Base-by-base conservation (phyloP, 345 rosid species). In the Acer campestre region DNA sequence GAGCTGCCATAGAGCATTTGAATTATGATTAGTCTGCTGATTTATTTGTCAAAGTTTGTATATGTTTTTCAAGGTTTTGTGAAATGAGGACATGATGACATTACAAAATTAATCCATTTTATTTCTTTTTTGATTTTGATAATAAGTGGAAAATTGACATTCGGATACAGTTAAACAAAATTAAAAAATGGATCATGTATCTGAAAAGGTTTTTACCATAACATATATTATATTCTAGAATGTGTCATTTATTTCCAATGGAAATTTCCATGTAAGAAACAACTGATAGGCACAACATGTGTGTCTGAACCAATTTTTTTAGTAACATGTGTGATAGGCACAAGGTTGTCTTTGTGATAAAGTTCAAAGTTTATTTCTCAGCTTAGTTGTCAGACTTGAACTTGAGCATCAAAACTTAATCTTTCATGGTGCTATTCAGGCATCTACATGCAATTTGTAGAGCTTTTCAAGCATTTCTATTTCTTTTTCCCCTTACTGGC, bases 1-100 rank as follows among this genome's bases (percentile, higher is more conserved):
- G 18, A 77, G 66, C 27, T 77, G 53, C 75, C 78, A 59, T 66
- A 23, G 4, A 49, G 20, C 64, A 27, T 68, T 51, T 68, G 63
- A 58, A 51, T 64, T 56, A 27, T 67, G 44, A 38, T 12, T 49
- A 17, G 29, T 77, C 23, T 11, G 42, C 63, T 7, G 0, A 58
- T 38, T 58, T 56, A 18, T 72, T 58, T 71, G 49, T 58, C 46
- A 72, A 18, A 56, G 31, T 35, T 71, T 58, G 6, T 6, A 35
- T 12, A n/a, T 35, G 66, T 10, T n/a, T n/a, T 51, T 71, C 22
- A 8, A 27, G 62, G 18, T 70, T 70, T 70, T 71, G 63, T 3
- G 1, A 17, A 35, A 10, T 71, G 59, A 31, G 23, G 2, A n/a
- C 38, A 29, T n/a, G 8, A 56, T 58, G 64, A 20, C 31, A 6